Evolutionary conservation across 345 rosid species (phyloP).

Genomic region (Microcos paniculata): DNA sequence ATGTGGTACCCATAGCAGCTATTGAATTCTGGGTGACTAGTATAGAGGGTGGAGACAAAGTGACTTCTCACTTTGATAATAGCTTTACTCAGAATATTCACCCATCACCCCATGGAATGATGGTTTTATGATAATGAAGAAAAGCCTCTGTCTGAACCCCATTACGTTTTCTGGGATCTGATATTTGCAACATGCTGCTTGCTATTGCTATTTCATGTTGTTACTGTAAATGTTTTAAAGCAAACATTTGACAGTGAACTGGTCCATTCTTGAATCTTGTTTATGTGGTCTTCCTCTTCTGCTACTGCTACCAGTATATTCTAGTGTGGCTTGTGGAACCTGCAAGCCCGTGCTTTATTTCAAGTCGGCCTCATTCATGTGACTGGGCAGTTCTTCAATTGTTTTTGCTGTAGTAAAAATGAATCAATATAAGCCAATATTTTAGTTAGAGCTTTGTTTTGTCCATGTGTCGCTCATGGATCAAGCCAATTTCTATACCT

Average conservation of each 20-base stretch:
- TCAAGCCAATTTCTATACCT: background rate
- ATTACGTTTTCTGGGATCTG: background rate
- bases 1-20: background rate
- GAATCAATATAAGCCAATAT: background rate
- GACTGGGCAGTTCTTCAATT: background rate
- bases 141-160: background rate
- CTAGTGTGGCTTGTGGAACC: background rate
- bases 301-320: background rate
- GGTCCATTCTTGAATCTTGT: conserved; percentile 9
- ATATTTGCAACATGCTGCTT: background rate
- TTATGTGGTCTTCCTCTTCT: background rate
- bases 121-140: background rate
- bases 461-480: background rate
- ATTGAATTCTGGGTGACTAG: background rate
- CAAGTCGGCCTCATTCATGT: background rate
- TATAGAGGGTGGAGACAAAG: background rate
- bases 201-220: background rate
- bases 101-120: background rate
- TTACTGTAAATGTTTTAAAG: background rate
- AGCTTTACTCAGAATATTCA: background rate
- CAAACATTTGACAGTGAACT: background rate
- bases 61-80: conserved; percentile 1
- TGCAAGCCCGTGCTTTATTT: background rate
- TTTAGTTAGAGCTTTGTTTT: background rate
- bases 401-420: background rate